phyloP scores from a whole-genome alignment of 768 basidiomycete genomes.

The Mycena belliarum region DNA sequence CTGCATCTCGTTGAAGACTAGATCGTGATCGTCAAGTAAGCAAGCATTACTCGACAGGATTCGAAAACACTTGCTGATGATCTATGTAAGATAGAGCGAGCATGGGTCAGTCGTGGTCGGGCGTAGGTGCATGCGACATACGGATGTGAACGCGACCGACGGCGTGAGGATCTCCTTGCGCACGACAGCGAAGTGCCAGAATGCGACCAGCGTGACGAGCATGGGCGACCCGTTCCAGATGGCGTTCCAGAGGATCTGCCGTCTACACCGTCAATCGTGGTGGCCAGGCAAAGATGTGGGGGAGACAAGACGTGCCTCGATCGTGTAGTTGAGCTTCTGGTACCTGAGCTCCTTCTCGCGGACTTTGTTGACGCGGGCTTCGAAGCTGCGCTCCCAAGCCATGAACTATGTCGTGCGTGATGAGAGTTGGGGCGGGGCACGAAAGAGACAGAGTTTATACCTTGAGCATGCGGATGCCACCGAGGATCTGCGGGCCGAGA shows the following conservation, averaged over 20 bases:
- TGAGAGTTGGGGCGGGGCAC: neutral
- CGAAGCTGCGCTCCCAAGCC: conserved; percentile 92
- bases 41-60: neutral
- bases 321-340: conserved; percentile 83
- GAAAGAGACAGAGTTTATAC: conserved; percentile 23
- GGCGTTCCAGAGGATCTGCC: conserved; percentile 49
- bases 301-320: conserved; percentile 54
- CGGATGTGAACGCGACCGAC: conserved; percentile 79
- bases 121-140: conserved; percentile 37
- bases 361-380: conserved; percentile 68
- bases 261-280: too few relatives aligned
- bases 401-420: conserved; percentile 60
- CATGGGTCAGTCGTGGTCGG: too few relatives aligned
- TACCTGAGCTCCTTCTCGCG: conserved; percentile 81
- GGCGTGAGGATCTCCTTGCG: conserved; percentile 72
- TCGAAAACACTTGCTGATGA: conserved; percentile 40
- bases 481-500: conserved; percentile 57
- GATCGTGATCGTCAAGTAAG: neutral
- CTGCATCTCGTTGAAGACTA: conserved; percentile 86
- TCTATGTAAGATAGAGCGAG: too few relatives aligned
- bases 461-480: conserved; percentile 91
- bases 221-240: conserved; percentile 57
- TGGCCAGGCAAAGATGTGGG: too few relatives aligned
- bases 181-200: conserved; percentile 75
- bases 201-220: conserved; percentile 59